Evolutionary conservation across 495 filamentous ascomycete genomes (phyloP).

Genomic region (Penicillium longicatenatum): DNA sequence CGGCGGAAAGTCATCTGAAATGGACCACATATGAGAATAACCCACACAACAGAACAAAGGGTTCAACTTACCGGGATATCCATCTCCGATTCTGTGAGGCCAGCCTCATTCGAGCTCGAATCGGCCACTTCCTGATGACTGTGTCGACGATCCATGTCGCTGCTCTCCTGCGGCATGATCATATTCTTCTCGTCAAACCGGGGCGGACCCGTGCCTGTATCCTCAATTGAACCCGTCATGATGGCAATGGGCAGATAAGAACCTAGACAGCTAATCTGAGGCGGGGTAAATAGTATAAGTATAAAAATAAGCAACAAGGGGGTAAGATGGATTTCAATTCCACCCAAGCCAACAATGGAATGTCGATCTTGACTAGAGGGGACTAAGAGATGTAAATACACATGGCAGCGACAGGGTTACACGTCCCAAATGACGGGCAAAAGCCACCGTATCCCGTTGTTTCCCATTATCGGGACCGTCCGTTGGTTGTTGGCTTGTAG

Average conservation of each 20-base stretch:
- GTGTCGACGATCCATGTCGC: conserved; percentile 18
- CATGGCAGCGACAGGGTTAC: neutral
- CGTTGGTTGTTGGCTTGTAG: conserved; percentile 9
- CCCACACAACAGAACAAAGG: neutral
- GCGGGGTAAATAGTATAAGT: neutral
- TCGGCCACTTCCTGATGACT: conserved; percentile 31
- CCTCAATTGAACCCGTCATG: conserved; percentile 24
- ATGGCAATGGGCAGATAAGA: conserved; percentile 5
- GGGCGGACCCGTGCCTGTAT: conserved; percentile 20
- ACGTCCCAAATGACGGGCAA: neutral
- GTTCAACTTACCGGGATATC: conserved; percentile 21
- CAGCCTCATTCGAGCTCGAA: conserved; percentile 21
- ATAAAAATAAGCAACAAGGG: neutral
- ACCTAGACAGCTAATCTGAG: neutral
- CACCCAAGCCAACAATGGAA: neutral
- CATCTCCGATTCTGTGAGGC: conserved; percentile 24
- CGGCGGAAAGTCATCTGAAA: conserved; percentile 57
- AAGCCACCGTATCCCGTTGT: neutral
- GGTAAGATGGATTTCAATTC: neutral
- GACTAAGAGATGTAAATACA: neutral
- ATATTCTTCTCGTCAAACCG: conserved; percentile 31
- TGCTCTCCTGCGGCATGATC: conserved; percentile 17
- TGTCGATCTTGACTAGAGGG: neutral
- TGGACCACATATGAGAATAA: neutral
- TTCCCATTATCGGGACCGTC: conserved; percentile 4